phyloP scores from a whole-genome alignment of 2,329 filamentous ascomycete genomes.

The Phialophora chinensis region DNA sequence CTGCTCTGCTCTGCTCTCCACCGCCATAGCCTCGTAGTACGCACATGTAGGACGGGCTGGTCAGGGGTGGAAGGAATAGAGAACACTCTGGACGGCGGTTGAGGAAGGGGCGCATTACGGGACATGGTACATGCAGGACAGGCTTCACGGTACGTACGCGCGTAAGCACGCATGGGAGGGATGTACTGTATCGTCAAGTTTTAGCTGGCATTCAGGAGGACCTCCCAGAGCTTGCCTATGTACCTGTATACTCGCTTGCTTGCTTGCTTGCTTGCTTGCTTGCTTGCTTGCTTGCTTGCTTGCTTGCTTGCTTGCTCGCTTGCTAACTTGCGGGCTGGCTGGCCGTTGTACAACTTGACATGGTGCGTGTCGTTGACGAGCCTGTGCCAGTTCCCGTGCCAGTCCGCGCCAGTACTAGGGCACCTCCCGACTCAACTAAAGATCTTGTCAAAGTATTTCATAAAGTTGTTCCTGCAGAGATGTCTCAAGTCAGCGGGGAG shows the following conservation, averaged over 20 bases:
- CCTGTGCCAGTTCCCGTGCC: too few species aligned
- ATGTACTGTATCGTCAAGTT: not conserved
- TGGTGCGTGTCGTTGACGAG: not conserved
- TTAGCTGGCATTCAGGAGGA: not conserved
- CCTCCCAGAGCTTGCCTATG: not conserved
- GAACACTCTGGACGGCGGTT: too few species aligned
- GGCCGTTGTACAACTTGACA: not conserved
- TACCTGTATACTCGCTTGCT: not conserved
- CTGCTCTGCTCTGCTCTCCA: too few species aligned
- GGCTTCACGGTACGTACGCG: not conserved
- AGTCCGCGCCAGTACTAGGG: too few species aligned
- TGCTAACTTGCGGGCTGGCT: not conserved
- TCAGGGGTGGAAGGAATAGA: too few species aligned
- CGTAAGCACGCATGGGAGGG: not conserved
- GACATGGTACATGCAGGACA: not conserved
- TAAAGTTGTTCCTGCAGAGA: constrained; percentile 33
- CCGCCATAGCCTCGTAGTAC: too few species aligned
- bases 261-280: not conserved
- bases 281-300: not conserved
- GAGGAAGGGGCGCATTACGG: too few species aligned
- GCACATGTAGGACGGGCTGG: too few species aligned
- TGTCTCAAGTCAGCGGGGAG: not conserved
- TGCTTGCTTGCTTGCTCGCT: not conserved
- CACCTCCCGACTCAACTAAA: constrained; percentile 44
- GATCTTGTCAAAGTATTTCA: constrained; percentile 50